Conservation (phyloP, 2,329 filamentous ascomycete genomes). For the Aspergillus caelatus region DNA sequence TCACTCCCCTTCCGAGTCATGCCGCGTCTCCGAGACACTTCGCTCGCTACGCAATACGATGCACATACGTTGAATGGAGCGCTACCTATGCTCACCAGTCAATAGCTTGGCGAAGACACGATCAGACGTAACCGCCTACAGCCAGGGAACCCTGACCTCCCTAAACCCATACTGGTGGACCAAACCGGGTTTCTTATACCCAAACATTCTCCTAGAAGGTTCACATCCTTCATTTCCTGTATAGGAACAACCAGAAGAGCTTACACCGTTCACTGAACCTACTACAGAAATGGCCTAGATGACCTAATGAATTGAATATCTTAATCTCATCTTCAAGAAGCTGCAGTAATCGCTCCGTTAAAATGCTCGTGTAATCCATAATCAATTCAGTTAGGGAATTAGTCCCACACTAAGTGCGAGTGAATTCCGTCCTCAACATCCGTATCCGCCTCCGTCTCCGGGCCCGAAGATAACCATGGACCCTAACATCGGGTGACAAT, state of each 20-base stretch:
- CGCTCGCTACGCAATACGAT: background rate
- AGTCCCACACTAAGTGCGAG: background rate
- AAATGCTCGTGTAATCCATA: background rate
- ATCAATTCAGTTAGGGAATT: background rate
- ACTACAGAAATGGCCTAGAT: background rate
- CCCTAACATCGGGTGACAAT: background rate
- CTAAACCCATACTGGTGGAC: background rate
- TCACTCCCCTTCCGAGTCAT: background rate
- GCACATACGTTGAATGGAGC: background rate
- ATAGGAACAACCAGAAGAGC: background rate
- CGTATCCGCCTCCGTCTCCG: slow-evolving; percentile 21
- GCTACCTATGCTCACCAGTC: background rate
- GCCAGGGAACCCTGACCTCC: background rate
- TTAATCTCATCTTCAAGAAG: background rate
- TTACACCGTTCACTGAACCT: background rate
- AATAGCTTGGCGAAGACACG: background rate
- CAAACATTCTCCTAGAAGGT: background rate
- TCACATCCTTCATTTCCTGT: background rate
- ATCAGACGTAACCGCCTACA: background rate
- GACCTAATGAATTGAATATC: background rate
- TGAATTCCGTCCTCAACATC: background rate
- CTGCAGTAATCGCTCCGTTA: background rate
- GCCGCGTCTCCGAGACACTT: background rate
- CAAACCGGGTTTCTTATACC: background rate
- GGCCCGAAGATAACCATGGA: background rate